Percentiles rank a stretch among this genome's conserved stretches.
These are phyloP conservation scores for Monilinia fructigena DNA, from an alignment of 2,329 filamentous ascomycete genomes.

Conservation along the genomic window DNA sequence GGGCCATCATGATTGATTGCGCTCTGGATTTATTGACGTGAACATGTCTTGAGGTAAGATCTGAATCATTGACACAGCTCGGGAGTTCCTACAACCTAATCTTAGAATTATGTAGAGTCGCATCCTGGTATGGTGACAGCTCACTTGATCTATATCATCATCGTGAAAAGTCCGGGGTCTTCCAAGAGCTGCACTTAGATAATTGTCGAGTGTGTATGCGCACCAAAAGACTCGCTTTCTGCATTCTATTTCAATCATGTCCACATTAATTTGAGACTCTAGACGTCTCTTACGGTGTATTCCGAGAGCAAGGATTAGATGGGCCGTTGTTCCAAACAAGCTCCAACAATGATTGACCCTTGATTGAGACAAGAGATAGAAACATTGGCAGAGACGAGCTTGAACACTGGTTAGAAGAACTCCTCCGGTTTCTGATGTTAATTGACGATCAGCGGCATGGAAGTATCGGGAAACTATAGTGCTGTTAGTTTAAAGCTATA, in stretches of 20 bases:
- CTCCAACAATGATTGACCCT: conserved; percentile 43
- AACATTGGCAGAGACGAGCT: conserved; percentile 43
- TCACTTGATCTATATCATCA: conserved; percentile 59
- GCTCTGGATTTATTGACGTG: conserved; percentile 30
- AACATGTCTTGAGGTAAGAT: conserved; percentile 42
- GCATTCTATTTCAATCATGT: conserved; percentile 47
- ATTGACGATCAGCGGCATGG: conserved; percentile 38
- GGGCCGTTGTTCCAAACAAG: conserved; percentile 40
- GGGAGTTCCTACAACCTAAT: conserved; percentile 47
- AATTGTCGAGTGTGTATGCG: conserved; percentile 62
- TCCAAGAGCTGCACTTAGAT: conserved; percentile 61
- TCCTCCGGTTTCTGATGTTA: conserved; percentile 40
- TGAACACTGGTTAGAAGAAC: conserved; percentile 43
- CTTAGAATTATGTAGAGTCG: background rate
- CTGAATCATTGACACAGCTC: conserved; percentile 52
- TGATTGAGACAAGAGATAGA: conserved; percentile 40
- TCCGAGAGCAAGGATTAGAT: conserved; percentile 41
- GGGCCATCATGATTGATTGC: conserved; percentile 47
- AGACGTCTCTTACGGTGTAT: conserved; percentile 34
- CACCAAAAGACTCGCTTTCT: conserved; percentile 63
- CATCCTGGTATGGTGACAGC: background rate
- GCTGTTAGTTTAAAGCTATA: conserved; percentile 22
- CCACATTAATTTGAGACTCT: conserved; percentile 33
- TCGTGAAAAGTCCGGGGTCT: conserved; percentile 61
- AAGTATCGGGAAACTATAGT: conserved; percentile 34